phyloP scores from a whole-genome alignment of 495 filamentous ascomycete genomes.

The Penicillium crystallinum region DNA sequence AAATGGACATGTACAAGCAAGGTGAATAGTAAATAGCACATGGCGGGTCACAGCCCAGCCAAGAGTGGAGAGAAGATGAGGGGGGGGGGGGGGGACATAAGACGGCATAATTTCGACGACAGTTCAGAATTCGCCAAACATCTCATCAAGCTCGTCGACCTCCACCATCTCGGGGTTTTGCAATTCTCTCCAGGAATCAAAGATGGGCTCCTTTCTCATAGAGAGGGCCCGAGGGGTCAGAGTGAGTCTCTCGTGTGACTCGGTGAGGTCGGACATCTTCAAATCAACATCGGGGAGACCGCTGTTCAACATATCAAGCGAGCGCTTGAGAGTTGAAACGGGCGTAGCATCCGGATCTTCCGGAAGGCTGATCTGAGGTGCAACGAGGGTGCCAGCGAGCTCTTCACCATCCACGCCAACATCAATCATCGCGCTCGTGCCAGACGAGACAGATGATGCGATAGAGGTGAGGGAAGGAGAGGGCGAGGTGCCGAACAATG shows the following conservation, averaged over 20 bases:
- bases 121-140: conserved; percentile 56
- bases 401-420: conserved; percentile 26
- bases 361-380: conserved; percentile 35
- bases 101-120: conserved; percentile 1
- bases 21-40: conserved; percentile 14
- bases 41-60: conserved; percentile 9
- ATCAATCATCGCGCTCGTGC: conserved; percentile 37
- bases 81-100: neutral
- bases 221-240: conserved; percentile 42
- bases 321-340: conserved; percentile 39
- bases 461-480: conserved; percentile 44
- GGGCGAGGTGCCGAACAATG: conserved; percentile 42
- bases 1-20: conserved; percentile 28
- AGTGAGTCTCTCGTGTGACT: conserved; percentile 37
- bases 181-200: conserved; percentile 56
- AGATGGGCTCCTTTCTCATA: conserved; percentile 28
- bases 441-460: conserved; percentile 46
- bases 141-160: conserved; percentile 86
- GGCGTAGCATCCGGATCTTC: conserved; percentile 26
- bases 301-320: conserved; percentile 43
- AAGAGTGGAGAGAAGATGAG: conserved; percentile 15
- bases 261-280: conserved; percentile 42
- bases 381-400: conserved; percentile 13
- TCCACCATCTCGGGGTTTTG: conserved; percentile 83
- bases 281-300: conserved; percentile 40